phyloP scores from a whole-genome alignment of 1,284 basidiomycete species.

The Ustilago curta region DNA sequence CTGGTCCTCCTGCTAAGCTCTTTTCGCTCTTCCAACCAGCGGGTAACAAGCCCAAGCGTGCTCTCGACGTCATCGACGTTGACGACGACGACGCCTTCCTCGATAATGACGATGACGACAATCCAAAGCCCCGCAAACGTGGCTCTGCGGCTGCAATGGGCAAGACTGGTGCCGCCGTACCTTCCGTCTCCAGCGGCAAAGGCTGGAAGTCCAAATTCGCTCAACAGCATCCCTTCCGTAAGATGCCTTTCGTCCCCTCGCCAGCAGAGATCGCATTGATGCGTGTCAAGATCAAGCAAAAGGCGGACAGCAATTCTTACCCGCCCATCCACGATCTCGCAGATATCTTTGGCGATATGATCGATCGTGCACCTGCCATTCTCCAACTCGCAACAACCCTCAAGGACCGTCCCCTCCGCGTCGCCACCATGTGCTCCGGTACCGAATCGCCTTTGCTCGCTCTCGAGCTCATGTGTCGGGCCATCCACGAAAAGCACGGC shows the following conservation, averaged over 20 bases:
- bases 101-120: slow-evolving; percentile 23
- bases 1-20: slow-evolving; percentile 17
- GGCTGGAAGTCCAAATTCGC: slow-evolving; percentile 49
- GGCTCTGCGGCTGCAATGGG: slow-evolving; percentile 9
- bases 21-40: slow-evolving; percentile 36
- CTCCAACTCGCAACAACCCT: slow-evolving; percentile 75
- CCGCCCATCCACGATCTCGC: slow-evolving; percentile 85
- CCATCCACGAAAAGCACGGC: slow-evolving; percentile 79
- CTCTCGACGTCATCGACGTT: slow-evolving; percentile 1
- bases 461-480: slow-evolving; percentile 81
- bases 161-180: slow-evolving; percentile 7
- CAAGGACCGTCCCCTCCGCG: slow-evolving; percentile 84
- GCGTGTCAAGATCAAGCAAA: slow-evolving; percentile 31
- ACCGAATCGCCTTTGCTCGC: slow-evolving; percentile 94
- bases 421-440: slow-evolving; percentile 97
- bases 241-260: slow-evolving; percentile 45
- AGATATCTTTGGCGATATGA: slow-evolving; percentile 86
- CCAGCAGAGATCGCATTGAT: slow-evolving; percentile 25
- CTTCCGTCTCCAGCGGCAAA: slow-evolving; percentile 41
- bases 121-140: slow-evolving; percentile 21
- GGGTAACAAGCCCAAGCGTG: slow-evolving; percentile 13
- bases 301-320: slow-evolving; percentile 54
- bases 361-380: slow-evolving; percentile 75
- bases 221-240: slow-evolving; percentile 27
- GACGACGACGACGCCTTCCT: slow-evolving; percentile 36